Evolutionary conservation across 1,139 yeast genomes (phyloP).

Genomic region (Spathaspora jeffriesii): DNA sequence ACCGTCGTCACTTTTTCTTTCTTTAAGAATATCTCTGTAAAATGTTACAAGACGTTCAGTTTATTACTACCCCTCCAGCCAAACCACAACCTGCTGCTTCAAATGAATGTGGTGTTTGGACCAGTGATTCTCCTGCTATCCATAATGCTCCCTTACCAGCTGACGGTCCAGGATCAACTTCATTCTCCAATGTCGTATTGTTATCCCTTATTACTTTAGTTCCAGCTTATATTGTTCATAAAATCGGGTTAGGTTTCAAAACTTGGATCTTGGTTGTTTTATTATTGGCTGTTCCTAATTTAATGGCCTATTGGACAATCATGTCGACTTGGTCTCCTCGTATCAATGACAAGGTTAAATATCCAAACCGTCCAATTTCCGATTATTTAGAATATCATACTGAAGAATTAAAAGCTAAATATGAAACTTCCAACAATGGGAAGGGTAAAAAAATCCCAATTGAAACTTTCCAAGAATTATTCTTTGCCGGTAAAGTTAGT

Average conservation of each 20-base stretch:
- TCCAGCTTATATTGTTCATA: conserved; percentile 66
- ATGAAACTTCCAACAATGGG: conserved; percentile 57
- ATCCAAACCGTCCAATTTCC: conserved; percentile 79
- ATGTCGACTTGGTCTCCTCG: conserved; percentile 80
- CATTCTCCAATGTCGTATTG: conserved; percentile 68
- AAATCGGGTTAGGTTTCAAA: conserved; percentile 74
- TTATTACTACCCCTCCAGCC: conserved; percentile 63
- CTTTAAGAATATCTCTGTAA: conserved; percentile 5
- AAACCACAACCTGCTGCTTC: conserved; percentile 50
- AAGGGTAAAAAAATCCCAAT: conserved; percentile 77
- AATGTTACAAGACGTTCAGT: conserved; percentile 47
- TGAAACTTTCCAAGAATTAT: conserved; percentile 91
- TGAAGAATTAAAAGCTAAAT: conserved; percentile 68
- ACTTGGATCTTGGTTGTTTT: conserved; percentile 60
- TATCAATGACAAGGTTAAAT: conserved; percentile 71
- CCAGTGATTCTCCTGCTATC: conserved; percentile 71
- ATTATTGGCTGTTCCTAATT: conserved; percentile 62
- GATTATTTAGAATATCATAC: conserved; percentile 83
- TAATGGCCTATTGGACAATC: conserved; percentile 82
- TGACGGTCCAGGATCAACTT: conserved; percentile 85
- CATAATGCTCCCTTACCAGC: conserved; percentile 89
- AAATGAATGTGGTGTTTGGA: conserved; percentile 56
- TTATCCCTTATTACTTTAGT: conserved; percentile 52
- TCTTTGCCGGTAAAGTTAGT: conserved; percentile 79
- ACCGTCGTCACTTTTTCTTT: neutral